phyloP scores from a whole-genome alignment of 129 eudicot species.

The Pseudognaphalium luteoalbum region DNA sequence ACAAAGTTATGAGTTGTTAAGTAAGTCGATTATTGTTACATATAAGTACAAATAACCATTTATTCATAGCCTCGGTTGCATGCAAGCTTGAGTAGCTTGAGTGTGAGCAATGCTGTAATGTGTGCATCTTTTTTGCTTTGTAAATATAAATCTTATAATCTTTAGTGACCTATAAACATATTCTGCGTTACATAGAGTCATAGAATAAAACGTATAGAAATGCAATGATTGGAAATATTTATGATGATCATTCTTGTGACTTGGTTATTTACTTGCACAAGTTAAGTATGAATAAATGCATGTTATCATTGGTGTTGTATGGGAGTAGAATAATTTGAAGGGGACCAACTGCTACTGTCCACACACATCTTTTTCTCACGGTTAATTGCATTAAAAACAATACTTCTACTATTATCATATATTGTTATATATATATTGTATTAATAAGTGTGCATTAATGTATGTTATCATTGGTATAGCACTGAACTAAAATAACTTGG shows the following conservation, averaged over 20 bases:
- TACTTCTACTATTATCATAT: neutral
- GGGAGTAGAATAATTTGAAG: constrained; percentile 18
- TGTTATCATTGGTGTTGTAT: constrained; percentile 22
- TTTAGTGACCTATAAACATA: neutral
- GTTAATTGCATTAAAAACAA: neutral
- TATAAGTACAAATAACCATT: too few relatives aligned
- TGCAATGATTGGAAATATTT: constrained; percentile 32
- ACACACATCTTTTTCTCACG: constrained; percentile 3
- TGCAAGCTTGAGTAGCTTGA: neutral
- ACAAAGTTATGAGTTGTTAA: neutral
- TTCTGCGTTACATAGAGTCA: neutral
- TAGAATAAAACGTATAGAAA: neutral
- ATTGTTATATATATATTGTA: too few relatives aligned
- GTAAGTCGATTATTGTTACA: too few relatives aligned
- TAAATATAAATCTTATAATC: too few relatives aligned
- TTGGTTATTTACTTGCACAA: constrained; percentile 23
- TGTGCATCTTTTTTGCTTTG: neutral
- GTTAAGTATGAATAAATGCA: constrained; percentile 31
- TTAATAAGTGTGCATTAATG: neutral
- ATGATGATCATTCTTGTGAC: constrained; percentile 15
- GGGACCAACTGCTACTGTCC: constrained; percentile 25
- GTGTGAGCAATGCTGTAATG: neutral
- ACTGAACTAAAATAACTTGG: neutral
- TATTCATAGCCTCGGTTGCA: too few relatives aligned
- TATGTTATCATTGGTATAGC: neutral